Evolutionary conservation across 768 basidiomycete species (phyloP), one percentile per base, ranked within the genome.

Genomic region (Filobasidium wieringae): DNA sequence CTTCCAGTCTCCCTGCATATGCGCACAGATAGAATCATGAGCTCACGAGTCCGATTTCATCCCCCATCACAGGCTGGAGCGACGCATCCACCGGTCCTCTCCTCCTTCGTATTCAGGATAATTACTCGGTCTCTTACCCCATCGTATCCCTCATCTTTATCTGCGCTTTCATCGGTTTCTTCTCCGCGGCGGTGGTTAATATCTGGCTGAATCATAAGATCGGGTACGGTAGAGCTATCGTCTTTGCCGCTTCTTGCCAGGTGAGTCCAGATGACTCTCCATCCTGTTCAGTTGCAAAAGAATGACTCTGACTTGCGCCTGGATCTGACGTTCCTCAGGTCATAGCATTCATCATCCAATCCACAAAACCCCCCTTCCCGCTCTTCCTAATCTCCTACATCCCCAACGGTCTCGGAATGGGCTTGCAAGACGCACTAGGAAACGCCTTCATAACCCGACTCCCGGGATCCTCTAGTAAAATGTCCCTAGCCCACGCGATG

Each of bases 91-190:
- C 58, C 15, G 65, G 65, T 1, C 65, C 65, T 30, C 56, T 66
- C 8, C 55, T 66, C 5, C 65, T 64, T 5, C 53, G 49, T 9
- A 62, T 66, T 6, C 63, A 64, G 32, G 51, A 40, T 2, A 27
- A 64, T 47, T 66, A 66, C 59, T 7, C 81, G 78, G 77, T 80
- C 27, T 73, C 74, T 12, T 82, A 80, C 62, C 74, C 77, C 5
- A 66, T 81, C 2, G 82, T 84, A 12, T 83, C 83, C 0, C 68
- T 83, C 49, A 78, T 84, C 24, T 87, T 85, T 69, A 75, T 84
- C 30, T 75, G 76, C 27, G 70, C 61, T 29, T 75, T 73, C 53
- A 32, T 69, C 50, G 76, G 82, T 0, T 81, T 79, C 63, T 65
- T 82, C 1, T 41, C 67, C 9, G 81, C 77, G 1, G 80, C 80